Conservation (phyloP, 192 early-diverging fungal genomes). For the Entrophospora sp. region DNA sequence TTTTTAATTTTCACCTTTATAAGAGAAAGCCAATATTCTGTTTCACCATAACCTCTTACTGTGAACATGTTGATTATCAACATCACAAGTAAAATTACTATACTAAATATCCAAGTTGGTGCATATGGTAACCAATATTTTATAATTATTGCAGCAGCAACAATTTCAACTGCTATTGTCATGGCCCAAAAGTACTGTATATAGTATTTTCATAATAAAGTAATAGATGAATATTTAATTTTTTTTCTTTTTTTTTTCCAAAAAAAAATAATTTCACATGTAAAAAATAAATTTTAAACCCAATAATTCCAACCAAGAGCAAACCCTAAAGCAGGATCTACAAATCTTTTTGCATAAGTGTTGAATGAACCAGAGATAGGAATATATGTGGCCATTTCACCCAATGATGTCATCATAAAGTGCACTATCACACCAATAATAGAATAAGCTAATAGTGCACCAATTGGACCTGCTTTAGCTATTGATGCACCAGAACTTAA, state of each 20-base stretch:
- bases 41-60: slow-evolving; percentile 78
- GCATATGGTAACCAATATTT: slow-evolving; percentile 46
- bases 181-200: slow-evolving; percentile 49
- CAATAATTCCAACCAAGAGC: slow-evolving; percentile 54
- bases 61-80: slow-evolving; percentile 62
- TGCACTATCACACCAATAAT: slow-evolving; percentile 65
- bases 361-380: slow-evolving; percentile 80
- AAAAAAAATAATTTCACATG: not conserved
- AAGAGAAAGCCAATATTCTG: slow-evolving; percentile 78
- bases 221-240: not conserved
- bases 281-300: slow-evolving; percentile 1
- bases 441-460: slow-evolving; percentile 66
- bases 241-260: no score
- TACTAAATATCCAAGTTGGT: slow-evolving; percentile 33
- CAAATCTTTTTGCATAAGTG: slow-evolving; percentile 71
- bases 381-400: slow-evolving; percentile 81
- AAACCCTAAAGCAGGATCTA: slow-evolving; percentile 79
- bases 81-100: slow-evolving; percentile 54
- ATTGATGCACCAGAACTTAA: slow-evolving; percentile 71
- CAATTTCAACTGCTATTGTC: slow-evolving; percentile 67
- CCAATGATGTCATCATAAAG: slow-evolving; percentile 69
- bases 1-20: slow-evolving; percentile 47
- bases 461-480: slow-evolving; percentile 67
- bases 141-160: slow-evolving; percentile 74
- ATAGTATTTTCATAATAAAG: not conserved